Conservation (phyloP, 805 yeast species). For the Candida dendrica region DNA sequence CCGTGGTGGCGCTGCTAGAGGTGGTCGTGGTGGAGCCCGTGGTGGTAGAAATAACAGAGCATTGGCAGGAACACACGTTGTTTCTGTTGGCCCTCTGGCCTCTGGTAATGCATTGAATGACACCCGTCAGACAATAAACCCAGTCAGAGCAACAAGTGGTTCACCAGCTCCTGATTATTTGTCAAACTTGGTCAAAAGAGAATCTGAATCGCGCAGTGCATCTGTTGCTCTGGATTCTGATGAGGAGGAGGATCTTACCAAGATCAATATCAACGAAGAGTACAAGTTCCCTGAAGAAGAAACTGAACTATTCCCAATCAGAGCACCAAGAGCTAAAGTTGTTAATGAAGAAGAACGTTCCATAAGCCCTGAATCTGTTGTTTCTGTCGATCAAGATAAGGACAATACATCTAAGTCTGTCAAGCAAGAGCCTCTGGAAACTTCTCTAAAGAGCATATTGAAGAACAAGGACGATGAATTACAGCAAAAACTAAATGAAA, state of each 20-base stretch:
- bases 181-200: slow-evolving; percentile 25
- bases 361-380: slow-evolving; percentile 21
- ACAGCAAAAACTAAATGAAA: slow-evolving; percentile 21
- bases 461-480: slow-evolving; percentile 19
- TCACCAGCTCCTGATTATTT: slow-evolving; percentile 37
- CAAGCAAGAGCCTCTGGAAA: slow-evolving; percentile 16
- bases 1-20: slow-evolving; percentile 5
- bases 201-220: slow-evolving; percentile 11
- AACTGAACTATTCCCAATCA: slow-evolving; percentile 58
- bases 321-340: slow-evolving; percentile 51
- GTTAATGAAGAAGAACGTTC: slow-evolving; percentile 37
- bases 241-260: slow-evolving; percentile 30
- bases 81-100: slow-evolving; percentile 68
- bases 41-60: slow-evolving; percentile 22
- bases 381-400: slow-evolving; percentile 18
- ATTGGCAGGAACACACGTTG: slow-evolving; percentile 46
- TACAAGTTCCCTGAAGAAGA: slow-evolving; percentile 41
- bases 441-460: slow-evolving; percentile 12
- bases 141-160: slow-evolving; percentile 7
- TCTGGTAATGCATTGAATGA: slow-evolving; percentile 38
- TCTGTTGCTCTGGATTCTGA: slow-evolving; percentile 25
- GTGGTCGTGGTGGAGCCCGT: slow-evolving; percentile 17
- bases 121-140: slow-evolving; percentile 14
- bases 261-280: slow-evolving; percentile 59
- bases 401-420: slow-evolving; percentile 15